These are phyloP conservation scores for Mesembryanthemum crystallinum DNA, from an alignment of 148 eudicot species.

Conservation along the genomic window DNA sequence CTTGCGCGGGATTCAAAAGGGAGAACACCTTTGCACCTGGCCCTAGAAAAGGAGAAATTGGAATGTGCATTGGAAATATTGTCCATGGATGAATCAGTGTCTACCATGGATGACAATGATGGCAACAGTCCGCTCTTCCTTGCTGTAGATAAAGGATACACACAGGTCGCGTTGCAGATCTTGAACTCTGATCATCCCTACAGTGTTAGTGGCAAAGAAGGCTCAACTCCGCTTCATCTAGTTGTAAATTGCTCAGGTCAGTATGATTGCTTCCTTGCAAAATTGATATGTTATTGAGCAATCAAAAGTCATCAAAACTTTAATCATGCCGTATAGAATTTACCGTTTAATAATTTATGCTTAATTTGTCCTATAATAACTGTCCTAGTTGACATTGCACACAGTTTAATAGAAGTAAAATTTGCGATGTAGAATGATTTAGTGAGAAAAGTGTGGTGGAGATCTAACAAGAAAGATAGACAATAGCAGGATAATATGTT, in stretches of 20 bases:
- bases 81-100: conserved; percentile 5
- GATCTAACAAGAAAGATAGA: too few species aligned
- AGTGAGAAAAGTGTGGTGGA: too few species aligned
- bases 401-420: too few species aligned
- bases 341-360: too few species aligned
- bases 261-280: neutral
- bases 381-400: too few species aligned
- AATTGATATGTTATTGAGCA: too few species aligned
- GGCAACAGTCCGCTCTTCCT: conserved; percentile 7
- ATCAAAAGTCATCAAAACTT: too few species aligned
- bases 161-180: neutral
- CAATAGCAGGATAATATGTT: too few species aligned
- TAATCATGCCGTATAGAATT: too few species aligned
- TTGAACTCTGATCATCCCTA: neutral
- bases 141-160: conserved; percentile 4
- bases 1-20: neutral
- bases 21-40: conserved; percentile 1
- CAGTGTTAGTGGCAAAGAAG: neutral
- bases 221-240: conserved; percentile 2
- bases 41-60: neutral
- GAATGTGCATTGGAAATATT: conserved; percentile 5
- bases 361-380: too few species aligned
- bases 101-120: neutral
- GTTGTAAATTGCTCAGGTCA: conserved; percentile 11
- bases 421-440: too few species aligned